phyloP scores from a whole-genome alignment of 75 land plant genomes.

The Larix kaempferi region DNA sequence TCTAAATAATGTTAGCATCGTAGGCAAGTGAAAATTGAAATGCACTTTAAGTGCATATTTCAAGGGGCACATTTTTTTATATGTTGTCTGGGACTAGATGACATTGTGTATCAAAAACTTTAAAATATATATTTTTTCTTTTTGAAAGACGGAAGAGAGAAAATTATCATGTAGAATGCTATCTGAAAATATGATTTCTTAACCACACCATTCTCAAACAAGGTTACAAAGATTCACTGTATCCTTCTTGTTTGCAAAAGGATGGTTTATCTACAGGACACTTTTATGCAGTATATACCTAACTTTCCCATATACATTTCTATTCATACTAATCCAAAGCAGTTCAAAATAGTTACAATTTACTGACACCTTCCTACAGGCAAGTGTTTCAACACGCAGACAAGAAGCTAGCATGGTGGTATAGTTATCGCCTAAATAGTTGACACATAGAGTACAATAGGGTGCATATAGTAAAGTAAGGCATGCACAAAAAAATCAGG shows the following conservation, averaged over 20 bases:
- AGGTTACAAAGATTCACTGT: not conserved
- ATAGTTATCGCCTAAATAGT: too few species aligned
- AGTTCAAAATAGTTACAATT: too few species aligned
- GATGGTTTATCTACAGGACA: not conserved
- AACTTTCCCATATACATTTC: too few species aligned
- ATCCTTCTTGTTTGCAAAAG: not conserved
- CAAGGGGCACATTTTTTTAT: conserved; percentile 18
- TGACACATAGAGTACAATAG: too few species aligned
- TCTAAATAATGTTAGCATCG: not conserved
- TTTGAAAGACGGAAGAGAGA: conserved; percentile 27
- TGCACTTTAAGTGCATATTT: not conserved
- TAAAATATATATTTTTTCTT: conserved; percentile 72
- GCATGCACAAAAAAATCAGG: too few species aligned
- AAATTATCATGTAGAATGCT: not conserved
- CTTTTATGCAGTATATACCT: conserved; percentile 40
- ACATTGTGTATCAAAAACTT: conserved; percentile 76
- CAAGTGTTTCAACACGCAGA: too few species aligned
- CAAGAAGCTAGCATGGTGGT: too few species aligned
- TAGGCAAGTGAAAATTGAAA: not conserved
- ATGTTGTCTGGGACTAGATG: conserved; percentile 85
- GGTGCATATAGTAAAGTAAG: too few species aligned
- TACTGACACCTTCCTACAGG: too few species aligned
- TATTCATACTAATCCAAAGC: too few species aligned
- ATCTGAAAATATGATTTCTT: not conserved
- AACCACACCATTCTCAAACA: not conserved